Evolutionary conservation across 768 basidiomycete genomes (phyloP), one percentile per base, ranked within the genome.

Genomic region (Rhizopogon roseolus): DNA sequence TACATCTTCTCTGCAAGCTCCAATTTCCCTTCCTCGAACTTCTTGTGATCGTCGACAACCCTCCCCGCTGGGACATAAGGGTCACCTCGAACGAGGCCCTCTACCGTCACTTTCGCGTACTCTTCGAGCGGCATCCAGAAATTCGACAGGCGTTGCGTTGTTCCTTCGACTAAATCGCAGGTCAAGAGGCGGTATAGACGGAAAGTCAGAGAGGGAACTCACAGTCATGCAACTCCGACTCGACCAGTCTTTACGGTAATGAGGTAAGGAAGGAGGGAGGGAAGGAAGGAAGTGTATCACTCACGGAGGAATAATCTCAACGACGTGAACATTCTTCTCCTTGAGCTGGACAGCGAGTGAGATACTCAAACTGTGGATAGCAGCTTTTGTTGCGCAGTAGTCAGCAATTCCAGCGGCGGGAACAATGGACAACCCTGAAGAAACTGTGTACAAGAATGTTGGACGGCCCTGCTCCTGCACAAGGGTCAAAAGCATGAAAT

Each of bases 151-250:
- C 49, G 62, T 49, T 73, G 70, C 0, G 76, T 76, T 0, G 72
- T 81, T 44, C 80, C 82, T 63, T 82, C 76, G 40, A 76, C 82
- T 84, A 55, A 0, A 79, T 76, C 76, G 19, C 29, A 43, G 82
- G 79, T 80, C 79, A 84, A 45, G 74, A 63, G 50, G 38, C 36
- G 28, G 14, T 37, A 28, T 3, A 13, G 13, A 49, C 3, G 5
- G 10, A 44, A 51, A 51, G 3, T 8, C 6, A 3, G 1, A 11
- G 8, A 44, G n/a, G 22, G 37, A 4, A 61, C 76, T 58, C 58
- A 81, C 81, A 71, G 57, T 83, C 81, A 59, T 85, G 82, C 29
- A 84, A 67, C 59, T 84, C 82, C 3, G 81, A 83, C 65, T 84
- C 82, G 8, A 81, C 80, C 8, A 84, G 70, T 10, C 81, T 82